Conservation (phyloP, 2,329 filamentous ascomycete genomes). For the Fusarium nematophilum region DNA sequence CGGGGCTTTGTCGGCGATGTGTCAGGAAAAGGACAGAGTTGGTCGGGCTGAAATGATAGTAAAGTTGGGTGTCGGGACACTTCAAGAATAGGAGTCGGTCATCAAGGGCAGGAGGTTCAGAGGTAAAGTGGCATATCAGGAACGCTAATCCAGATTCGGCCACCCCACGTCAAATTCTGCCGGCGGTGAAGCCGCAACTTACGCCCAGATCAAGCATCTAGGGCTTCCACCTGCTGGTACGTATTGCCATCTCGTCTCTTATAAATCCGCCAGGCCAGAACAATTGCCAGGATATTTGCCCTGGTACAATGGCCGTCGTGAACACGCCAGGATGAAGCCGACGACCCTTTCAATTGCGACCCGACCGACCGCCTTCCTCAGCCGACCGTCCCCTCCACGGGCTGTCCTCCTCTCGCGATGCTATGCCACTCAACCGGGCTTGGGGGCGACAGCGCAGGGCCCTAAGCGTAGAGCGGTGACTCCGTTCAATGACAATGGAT, state of each 20-base stretch:
- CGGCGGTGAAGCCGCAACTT: slow-evolving; percentile 49
- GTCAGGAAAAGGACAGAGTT: slow-evolving; percentile 32
- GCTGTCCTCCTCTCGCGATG: slow-evolving; percentile 56
- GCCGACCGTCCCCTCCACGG: slow-evolving; percentile 47
- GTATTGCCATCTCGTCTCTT: too few relatives aligned
- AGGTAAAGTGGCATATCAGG: slow-evolving; percentile 57
- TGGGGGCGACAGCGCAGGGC: slow-evolving; percentile 52
- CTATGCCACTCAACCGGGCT: slow-evolving; percentile 70
- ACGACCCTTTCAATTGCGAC: slow-evolving; percentile 51
- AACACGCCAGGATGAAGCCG: slow-evolving; percentile 60
- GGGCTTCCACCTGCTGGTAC: slow-evolving; percentile 5
- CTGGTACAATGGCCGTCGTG: slow-evolving; percentile 50
- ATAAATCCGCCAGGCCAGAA: neutral
- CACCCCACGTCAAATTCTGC: slow-evolving; percentile 50
- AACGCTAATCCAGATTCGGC: slow-evolving; percentile 50
- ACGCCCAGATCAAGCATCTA: slow-evolving; percentile 1
- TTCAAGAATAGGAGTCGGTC: slow-evolving; percentile 49
- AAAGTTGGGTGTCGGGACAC: slow-evolving; percentile 36
- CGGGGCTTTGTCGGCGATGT: slow-evolving; percentile 26
- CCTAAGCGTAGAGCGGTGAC: slow-evolving; percentile 78
- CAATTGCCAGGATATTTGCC: slow-evolving; percentile 24
- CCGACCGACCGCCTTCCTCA: slow-evolving; percentile 48
- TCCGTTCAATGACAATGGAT: slow-evolving; percentile 86
- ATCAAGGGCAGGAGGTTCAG: slow-evolving; percentile 45
- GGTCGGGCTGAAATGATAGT: slow-evolving; percentile 28